Percentiles rank a stretch among this genome's conserved stretches.
phyloP scores from a whole-genome alignment of 1,139 yeast species.

The Meyerozyma smithsonii region DNA sequence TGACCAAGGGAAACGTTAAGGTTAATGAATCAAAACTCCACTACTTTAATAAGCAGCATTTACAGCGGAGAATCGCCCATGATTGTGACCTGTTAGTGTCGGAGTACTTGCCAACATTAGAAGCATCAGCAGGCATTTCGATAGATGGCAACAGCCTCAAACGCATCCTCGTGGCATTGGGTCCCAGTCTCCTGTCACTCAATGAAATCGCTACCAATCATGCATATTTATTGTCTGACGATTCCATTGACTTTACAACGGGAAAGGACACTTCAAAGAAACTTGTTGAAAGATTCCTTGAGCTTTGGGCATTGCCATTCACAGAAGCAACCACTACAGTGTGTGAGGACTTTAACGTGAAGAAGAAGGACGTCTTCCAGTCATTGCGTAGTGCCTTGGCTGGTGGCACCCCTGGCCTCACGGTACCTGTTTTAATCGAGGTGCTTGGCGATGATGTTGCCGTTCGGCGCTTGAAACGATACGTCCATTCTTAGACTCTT shows the following conservation, averaged over 20 bases:
- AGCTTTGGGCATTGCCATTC: background rate
- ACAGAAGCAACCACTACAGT: background rate
- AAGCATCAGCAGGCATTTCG: conserved; percentile 8
- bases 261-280: conserved; percentile 5
- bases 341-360: conserved; percentile 7
- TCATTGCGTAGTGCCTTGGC: conserved; percentile 67
- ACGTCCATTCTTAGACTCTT: conserved; percentile 3
- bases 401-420: conserved; percentile 68
- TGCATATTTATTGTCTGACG: conserved; percentile 42
- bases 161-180: conserved; percentile 24
- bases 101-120: conserved; percentile 20
- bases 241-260: conserved; percentile 8
- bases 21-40: conserved; percentile 73
- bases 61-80: conserved; percentile 32
- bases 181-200: conserved; percentile 41
- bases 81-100: conserved; percentile 30
- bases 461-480: conserved; percentile 25
- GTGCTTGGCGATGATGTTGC: conserved; percentile 50
- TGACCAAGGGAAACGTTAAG: conserved; percentile 92
- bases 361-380: conserved; percentile 53
- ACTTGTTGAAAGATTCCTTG: conserved; percentile 8
- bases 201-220: conserved; percentile 45
- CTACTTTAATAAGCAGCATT: conserved; percentile 70
- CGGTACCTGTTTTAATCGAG: conserved; percentile 55
- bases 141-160: conserved; percentile 18